phyloP scores from a whole-genome alignment of 257 asterid genomes.

The Scutellaria minor region DNA sequence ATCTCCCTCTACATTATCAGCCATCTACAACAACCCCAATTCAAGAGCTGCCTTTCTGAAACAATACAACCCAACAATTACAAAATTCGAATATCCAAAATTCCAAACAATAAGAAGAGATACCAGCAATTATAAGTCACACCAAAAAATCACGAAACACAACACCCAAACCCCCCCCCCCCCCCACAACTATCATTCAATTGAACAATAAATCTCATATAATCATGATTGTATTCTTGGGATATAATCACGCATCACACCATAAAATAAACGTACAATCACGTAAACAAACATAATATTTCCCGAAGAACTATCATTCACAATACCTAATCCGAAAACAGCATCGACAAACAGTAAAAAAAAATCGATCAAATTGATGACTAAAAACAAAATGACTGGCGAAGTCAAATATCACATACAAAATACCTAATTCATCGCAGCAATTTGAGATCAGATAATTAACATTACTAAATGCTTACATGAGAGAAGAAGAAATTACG shows the following conservation, averaged over 20 bases:
- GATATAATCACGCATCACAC: background rate
- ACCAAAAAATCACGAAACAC: background rate
- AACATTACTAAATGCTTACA: slow-evolving; percentile 23
- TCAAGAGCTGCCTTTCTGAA: slow-evolving; percentile 26
- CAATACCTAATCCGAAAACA: slow-evolving; percentile 17
- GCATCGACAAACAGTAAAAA: background rate
- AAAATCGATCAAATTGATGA: slow-evolving; percentile 7
- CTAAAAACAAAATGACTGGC: background rate
- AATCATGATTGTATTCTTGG: background rate
- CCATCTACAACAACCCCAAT: slow-evolving; percentile 47
- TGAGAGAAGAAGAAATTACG: slow-evolving; percentile 23
- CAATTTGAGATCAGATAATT: background rate
- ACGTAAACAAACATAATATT: background rate
- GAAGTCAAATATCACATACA: slow-evolving; percentile 7
- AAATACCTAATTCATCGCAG: slow-evolving; percentile 17
- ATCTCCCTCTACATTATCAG: slow-evolving; percentile 54
- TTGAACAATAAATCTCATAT: background rate
- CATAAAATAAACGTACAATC: background rate
- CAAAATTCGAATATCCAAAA: background rate
- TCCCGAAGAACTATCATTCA: background rate
- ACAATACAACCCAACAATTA: too few species aligned
- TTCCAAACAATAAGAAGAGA: background rate
- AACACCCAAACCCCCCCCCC: background rate
- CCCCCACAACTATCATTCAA: background rate
- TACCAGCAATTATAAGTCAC: too few species aligned